Conservation (phyloP, 2,329 filamentous ascomycete genomes). For the Sporothrix pseudoabietina region DNA sequence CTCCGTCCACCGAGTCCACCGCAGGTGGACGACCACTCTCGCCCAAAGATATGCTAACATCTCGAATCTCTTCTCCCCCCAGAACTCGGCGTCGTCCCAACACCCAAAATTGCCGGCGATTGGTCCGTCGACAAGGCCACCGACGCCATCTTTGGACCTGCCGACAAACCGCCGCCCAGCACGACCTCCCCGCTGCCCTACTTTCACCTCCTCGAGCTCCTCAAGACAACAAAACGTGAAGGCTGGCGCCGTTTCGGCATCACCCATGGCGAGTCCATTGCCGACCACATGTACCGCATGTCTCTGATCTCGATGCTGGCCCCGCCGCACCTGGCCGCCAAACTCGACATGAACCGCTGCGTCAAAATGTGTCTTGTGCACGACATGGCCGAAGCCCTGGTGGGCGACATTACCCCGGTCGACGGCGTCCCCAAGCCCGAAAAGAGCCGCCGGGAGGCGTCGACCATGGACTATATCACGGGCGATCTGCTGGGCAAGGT, state of each 20-base stretch:
- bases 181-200: conserved; percentile 80
- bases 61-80: background rate
- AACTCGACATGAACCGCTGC: conserved; percentile 78
- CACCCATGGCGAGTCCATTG: conserved; percentile 77
- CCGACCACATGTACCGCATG: conserved; percentile 99
- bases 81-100: conserved; percentile 45
- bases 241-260: conserved; percentile 93
- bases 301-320: conserved; percentile 92
- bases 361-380: conserved; percentile 95
- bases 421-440: conserved; percentile 83
- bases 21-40: background rate
- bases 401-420: conserved; percentile 94
- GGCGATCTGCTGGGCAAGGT: conserved; percentile 71
- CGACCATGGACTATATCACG: conserved; percentile 91
- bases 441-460: conserved; percentile 82
- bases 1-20: too few relatives aligned
- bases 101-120: conserved; percentile 48
- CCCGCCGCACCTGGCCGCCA: conserved; percentile 69
- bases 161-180: conserved; percentile 58
- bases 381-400: conserved; percentile 94
- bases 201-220: conserved; percentile 88
- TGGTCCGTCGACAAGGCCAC: conserved; percentile 67
- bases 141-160: conserved; percentile 56
- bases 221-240: conserved; percentile 96
- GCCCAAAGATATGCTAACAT: background rate